These are phyloP conservation scores for Penicillium verhagenii DNA, from an alignment of 495 filamentous ascomycete genomes.

Conservation along the genomic window DNA sequence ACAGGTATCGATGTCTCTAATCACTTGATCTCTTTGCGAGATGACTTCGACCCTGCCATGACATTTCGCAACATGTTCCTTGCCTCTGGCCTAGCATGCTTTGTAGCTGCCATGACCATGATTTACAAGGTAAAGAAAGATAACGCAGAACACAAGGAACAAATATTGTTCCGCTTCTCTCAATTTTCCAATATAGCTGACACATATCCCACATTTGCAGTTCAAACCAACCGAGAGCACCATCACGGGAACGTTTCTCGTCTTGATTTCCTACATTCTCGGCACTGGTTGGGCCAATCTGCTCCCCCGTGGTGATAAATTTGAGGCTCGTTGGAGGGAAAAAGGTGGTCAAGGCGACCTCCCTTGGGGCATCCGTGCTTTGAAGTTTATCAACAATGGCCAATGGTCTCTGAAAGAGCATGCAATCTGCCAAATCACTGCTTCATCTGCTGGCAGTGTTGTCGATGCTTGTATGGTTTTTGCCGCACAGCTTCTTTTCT, in stretches of 20 bases:
- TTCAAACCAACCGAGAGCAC: conserved; percentile 32
- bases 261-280: conserved; percentile 44
- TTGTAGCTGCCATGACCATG: conserved; percentile 50
- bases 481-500: conserved; percentile 35
- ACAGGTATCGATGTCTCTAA: conserved; percentile 29
- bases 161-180: no score
- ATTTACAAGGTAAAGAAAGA: conserved; percentile 47
- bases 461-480: conserved; percentile 16
- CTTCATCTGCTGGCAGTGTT: conserved; percentile 27
- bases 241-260: conserved; percentile 34
- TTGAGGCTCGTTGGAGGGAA: conserved; percentile 28
- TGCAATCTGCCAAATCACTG: conserved; percentile 30
- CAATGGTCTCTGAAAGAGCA: conserved; percentile 35
- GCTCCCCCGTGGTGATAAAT: conserved; percentile 39
- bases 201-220: no score
- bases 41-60: conserved; percentile 43
- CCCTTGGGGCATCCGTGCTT: conserved; percentile 12
- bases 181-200: no score
- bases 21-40: conserved; percentile 43
- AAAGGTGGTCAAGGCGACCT: conserved; percentile 23
- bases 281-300: conserved; percentile 42
- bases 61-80: conserved; percentile 48
- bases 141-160: no score
- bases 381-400: conserved; percentile 34
- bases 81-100: conserved; percentile 41